Evolutionary conservation across 1,284 basidiomycete species (phyloP).

Genomic region (Filobasidium uniguttulatum): DNA sequence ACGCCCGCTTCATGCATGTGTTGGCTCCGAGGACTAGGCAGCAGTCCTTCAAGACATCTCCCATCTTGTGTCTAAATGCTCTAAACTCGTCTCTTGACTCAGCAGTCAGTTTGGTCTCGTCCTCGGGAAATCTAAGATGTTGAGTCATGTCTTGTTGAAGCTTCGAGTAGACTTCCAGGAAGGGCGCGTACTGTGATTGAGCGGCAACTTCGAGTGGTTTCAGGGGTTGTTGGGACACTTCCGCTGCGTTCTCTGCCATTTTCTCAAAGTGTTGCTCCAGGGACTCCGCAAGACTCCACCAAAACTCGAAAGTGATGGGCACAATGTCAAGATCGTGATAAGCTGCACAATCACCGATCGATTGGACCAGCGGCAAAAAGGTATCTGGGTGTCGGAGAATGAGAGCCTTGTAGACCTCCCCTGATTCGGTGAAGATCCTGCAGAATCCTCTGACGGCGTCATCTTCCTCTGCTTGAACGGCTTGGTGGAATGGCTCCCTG

Average conservation of each 20-base stretch:
- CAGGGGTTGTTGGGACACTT: no score
- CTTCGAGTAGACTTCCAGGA: conserved; percentile 66
- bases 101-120: conserved; percentile 48
- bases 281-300: conserved; percentile 79
- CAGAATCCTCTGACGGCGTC: conserved; percentile 83
- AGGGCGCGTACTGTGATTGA: conserved; percentile 39
- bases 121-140: conserved; percentile 78
- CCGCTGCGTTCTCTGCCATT: conserved; percentile 17
- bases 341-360: conserved; percentile 84
- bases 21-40: conserved; percentile 86
- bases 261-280: conserved; percentile 47
- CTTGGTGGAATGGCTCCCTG: conserved; percentile 48
- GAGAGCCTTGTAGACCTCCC: conserved; percentile 86
- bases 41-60: conserved; percentile 97
- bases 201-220: conserved; percentile 20
- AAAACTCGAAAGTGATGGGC: conserved; percentile 95
- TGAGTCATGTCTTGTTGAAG: conserved; percentile 77
- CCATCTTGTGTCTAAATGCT: conserved; percentile 93
- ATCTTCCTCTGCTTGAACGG: conserved; percentile 43
- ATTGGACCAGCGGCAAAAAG: conserved; percentile 86
- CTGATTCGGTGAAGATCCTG: conserved; percentile 86
- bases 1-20: conserved; percentile 65
- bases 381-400: conserved; percentile 76
- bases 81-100: conserved; percentile 92
- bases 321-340: conserved; percentile 93